These are phyloP conservation scores for Suillus fuscotomentosus DNA, from an alignment of 768 basidiomycete species.

Conservation along the genomic window DNA sequence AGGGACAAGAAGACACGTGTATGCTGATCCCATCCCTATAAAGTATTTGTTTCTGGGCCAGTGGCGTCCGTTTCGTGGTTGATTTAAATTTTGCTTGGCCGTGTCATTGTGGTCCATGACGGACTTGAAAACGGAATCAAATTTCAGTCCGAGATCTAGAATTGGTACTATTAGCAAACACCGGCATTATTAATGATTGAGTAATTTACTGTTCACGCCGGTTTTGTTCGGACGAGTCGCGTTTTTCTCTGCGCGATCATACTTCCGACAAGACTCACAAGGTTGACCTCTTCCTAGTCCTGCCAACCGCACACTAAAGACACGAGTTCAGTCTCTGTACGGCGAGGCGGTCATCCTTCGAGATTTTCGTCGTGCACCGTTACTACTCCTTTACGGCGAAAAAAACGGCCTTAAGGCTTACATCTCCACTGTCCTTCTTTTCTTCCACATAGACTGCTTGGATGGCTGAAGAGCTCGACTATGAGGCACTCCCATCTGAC, in stretches of 20 bases:
- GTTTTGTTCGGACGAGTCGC: not conserved
- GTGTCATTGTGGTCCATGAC: not conserved
- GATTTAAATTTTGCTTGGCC: not conserved
- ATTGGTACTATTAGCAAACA: not conserved
- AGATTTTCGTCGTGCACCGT: not conserved
- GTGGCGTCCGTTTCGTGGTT: not conserved
- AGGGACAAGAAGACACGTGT: not conserved
- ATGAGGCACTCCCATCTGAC: slow-evolving; percentile 70
- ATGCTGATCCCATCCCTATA: not conserved
- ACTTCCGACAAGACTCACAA: slow-evolving; percentile 1
- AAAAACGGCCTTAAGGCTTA: slow-evolving; percentile 8
- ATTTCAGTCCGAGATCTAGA: not conserved
- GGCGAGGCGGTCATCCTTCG: not conserved
- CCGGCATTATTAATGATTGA: not conserved
- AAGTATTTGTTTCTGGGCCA: not conserved
- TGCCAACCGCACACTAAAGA: not conserved
- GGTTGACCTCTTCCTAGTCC: not conserved
- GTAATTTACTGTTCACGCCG: not conserved
- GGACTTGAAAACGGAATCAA: not conserved
- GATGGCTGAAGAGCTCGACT: slow-evolving; percentile 52
- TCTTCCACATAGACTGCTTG: slow-evolving; percentile 13
- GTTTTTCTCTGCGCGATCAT: not conserved
- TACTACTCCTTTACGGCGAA: slow-evolving; percentile 4
- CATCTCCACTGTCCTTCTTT: not conserved
- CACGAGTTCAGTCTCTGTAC: not conserved